Evolutionary conservation across 2,329 filamentous ascomycete genomes (phyloP).

Genomic region (Meredithiella fracta): DNA sequence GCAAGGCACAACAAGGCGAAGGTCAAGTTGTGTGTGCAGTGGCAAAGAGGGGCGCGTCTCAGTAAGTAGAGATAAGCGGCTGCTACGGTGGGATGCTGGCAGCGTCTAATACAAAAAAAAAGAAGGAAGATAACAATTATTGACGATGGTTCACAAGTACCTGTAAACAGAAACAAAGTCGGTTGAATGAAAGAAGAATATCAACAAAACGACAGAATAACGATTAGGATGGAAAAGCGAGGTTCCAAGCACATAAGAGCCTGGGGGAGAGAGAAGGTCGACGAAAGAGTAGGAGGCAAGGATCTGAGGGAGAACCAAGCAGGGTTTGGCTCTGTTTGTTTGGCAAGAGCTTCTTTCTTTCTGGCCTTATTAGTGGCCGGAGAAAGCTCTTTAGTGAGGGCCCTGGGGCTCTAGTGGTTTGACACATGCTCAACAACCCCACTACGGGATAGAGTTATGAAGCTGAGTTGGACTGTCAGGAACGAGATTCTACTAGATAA

Average conservation of each 20-base stretch:
- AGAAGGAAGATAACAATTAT: constrained; percentile 1
- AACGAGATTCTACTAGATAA: too few relatives aligned
- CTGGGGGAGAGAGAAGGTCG: constrained; percentile 2
- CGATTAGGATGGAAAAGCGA: not conserved
- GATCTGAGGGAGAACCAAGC: constrained; percentile 6
- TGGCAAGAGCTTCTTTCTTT: constrained; percentile 2
- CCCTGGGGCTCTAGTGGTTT: not conserved
- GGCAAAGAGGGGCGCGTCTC: constrained; percentile 14
- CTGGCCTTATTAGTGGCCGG: not conserved
- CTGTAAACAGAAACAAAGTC: not conserved
- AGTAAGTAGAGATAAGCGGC: constrained; percentile 3
- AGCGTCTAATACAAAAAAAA: not conserved
- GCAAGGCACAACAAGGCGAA: not conserved
- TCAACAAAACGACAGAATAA: constrained; percentile 7
- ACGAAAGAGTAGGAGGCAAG: constrained; percentile 6
- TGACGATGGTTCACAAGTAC: not conserved
- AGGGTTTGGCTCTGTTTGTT: constrained; percentile 1
- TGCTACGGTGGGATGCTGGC: not conserved
- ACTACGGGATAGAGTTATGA: not conserved
- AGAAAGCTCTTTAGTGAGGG: not conserved
- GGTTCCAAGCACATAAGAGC: constrained; percentile 6
- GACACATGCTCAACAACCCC: not conserved
- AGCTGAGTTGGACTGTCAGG: too few relatives aligned
- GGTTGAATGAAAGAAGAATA: constrained; percentile 6
- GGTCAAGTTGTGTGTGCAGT: not conserved